Base-by-base conservation (phyloP, 1,139 yeast species). In the Yamadazyma buinensis region DNA sequence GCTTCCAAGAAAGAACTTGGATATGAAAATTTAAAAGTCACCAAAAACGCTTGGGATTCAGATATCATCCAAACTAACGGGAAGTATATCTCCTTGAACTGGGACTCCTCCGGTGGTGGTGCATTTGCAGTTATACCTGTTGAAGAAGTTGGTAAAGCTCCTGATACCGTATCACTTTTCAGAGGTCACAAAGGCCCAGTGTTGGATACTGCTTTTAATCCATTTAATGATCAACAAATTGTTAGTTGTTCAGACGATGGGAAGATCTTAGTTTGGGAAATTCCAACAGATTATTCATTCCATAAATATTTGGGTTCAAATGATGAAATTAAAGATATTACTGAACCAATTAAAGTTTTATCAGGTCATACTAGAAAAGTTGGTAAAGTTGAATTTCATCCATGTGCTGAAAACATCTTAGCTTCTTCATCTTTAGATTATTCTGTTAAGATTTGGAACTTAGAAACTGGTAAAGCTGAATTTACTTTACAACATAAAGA, bases 71-170 rank as follows among this genome's bases (percentile, higher is more conserved):
- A 85, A 34, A 41, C 59, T 43, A 92, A 92, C 56, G 94, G 96
- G 23, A 82, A 84, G 58, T 92, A 77, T 53, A 63, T 92, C 26
- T 74, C 96, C 0, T 84, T 87, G 42, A 88, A 87, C 58, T 88
- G 96, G 96, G 88, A 86, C 42, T 73, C 97, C 15, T 83, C 95
- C 7, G 97, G 97, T 29, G 97, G 97, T 42, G 98, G 98, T 35
- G 94, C 97, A 0, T 90, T 92, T 67, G 96, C 95, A 1, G 84
- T 92, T 12, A 80, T 92, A 37, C 98, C 98, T 2, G 66, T 86
- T 21, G 54, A 59, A 8, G 97, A 90, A 58, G 82, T 78, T 14
- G 97, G 97, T n/a, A 92, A 88, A 58, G 81, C 92, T 8, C 97
- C 97, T 5, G 98, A 92, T 51, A 78, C 84, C 41, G 92, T 88